phyloP scores from a whole-genome alignment of 352 stramenopile species.

The Peronosclerospora sorghi region DNA sequence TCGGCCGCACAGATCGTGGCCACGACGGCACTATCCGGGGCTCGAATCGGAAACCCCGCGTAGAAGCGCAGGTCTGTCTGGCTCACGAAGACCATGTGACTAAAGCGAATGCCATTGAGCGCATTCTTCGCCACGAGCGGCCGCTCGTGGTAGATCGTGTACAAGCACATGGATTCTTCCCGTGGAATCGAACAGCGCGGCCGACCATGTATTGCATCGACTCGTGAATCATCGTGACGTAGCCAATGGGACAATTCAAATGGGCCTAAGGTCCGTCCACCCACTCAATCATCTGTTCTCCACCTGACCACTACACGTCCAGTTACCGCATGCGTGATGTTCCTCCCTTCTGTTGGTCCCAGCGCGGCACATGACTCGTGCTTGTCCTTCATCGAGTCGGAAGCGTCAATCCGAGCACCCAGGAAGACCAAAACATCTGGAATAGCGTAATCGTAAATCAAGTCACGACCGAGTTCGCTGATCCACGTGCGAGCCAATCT shows the following conservation, averaged over 20 bases:
- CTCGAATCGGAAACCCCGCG: slow-evolving; percentile 42
- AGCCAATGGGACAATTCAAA: slow-evolving; percentile 40
- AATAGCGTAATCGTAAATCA: too few species aligned
- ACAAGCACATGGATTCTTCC: slow-evolving; percentile 37
- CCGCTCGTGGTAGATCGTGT: slow-evolving; percentile 43
- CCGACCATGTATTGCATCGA: slow-evolving; percentile 31
- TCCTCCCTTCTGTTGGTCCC: too few species aligned
- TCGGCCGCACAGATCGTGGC: slow-evolving; percentile 40
- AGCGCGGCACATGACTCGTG: too few species aligned
- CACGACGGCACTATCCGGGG: slow-evolving; percentile 35
- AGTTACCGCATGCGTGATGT: too few species aligned
- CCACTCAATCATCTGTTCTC: too few species aligned
- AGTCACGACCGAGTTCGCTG: too few species aligned
- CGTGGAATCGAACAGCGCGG: slow-evolving; percentile 23
- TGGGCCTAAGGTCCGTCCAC: too few species aligned
- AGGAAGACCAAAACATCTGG: too few species aligned
- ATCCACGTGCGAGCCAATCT: too few species aligned
- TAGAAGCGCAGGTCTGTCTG: slow-evolving; percentile 43
- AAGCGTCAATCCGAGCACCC: too few species aligned
- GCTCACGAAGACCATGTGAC: slow-evolving; percentile 33
- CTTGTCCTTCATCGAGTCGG: too few species aligned
- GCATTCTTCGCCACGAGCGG: slow-evolving; percentile 49
- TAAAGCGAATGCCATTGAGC: slow-evolving; percentile 42
- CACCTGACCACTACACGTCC: too few species aligned
- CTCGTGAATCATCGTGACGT: slow-evolving; percentile 40